Percentiles rank a stretch among this genome's conserved stretches.
phyloP scores from a whole-genome alignment of 2,329 filamentous ascomycete genomes.

The Didymella pomorum region DNA sequence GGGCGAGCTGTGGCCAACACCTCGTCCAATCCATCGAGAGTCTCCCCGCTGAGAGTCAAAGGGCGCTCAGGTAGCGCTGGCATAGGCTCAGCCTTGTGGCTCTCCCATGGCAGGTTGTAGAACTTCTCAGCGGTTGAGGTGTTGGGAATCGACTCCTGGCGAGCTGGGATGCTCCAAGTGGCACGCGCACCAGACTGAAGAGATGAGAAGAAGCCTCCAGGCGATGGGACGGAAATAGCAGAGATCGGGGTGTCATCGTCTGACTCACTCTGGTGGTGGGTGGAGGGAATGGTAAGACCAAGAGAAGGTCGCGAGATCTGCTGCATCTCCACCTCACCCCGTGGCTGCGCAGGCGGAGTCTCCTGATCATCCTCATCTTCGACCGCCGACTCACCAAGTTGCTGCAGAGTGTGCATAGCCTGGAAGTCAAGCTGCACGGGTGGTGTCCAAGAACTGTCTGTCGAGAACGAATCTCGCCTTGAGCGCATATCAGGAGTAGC shows the following conservation, averaged over 20 bases:
- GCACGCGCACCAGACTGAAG: conserved; percentile 77
- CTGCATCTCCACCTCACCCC: conserved; percentile 73
- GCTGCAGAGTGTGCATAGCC: conserved; percentile 81
- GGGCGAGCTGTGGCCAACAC: conserved; percentile 43
- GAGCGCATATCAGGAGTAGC: conserved; percentile 72
- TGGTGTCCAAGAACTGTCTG: conserved; percentile 69
- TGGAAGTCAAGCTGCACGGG: conserved; percentile 73
- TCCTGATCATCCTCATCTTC: conserved; percentile 33
- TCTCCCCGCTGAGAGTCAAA: conserved; percentile 44
- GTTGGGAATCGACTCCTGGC: conserved; percentile 67
- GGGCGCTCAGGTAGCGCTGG: conserved; percentile 31
- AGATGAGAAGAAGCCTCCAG: conserved; percentile 89
- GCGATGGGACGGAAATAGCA: conserved; percentile 86
- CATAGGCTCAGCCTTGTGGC: conserved; percentile 29
- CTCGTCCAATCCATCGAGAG: conserved; percentile 46
- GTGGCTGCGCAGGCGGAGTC: conserved; percentile 52
- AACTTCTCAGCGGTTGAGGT: conserved; percentile 93
- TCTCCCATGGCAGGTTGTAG: conserved; percentile 81
- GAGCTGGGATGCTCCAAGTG: conserved; percentile 74
- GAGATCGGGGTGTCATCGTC: conserved; percentile 70
- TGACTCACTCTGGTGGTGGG: conserved; percentile 46
- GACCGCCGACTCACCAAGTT: conserved; percentile 60
- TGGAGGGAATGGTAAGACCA: conserved; percentile 38
- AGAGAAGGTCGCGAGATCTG: conserved; percentile 63
- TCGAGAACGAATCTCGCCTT: conserved; percentile 55